Percentiles rank a stretch among this genome's conserved stretches.
These are phyloP conservation scores for Trichosanthes cucumerina DNA, from an alignment of 306 rosid species.

Conservation along the genomic window DNA sequence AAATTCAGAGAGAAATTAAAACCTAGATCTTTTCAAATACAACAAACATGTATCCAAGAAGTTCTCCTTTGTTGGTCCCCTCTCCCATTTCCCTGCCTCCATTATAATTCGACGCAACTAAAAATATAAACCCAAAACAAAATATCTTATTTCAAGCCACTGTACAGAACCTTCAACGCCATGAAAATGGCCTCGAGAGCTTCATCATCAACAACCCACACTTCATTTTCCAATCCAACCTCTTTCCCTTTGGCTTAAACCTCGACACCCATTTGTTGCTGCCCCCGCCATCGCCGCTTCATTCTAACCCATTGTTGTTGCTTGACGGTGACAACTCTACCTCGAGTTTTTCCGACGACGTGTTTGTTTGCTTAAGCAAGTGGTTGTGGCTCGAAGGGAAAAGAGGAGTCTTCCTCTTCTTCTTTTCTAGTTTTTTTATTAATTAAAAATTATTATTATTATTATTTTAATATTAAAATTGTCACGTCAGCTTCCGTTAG, in stretches of 20 bases:
- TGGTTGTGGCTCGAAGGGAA: no score
- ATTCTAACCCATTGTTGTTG: neutral
- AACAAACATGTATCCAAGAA: neutral
- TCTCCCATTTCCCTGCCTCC: neutral
- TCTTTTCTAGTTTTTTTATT: no score
- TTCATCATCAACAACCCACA: no score
- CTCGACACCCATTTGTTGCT: neutral
- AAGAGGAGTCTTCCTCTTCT: no score
- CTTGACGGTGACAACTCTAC: neutral
- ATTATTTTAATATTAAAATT: no score
- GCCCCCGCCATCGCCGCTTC: neutral
- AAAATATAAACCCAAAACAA: neutral
- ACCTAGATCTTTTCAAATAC: neutral
- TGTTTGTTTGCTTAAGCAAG: neutral
- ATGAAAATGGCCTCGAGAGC: neutral
- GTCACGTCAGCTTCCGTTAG: no score
- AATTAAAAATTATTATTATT: no score
- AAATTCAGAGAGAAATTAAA: slow-evolving; percentile 6
- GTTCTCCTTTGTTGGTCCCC: neutral
- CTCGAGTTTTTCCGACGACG: neutral
- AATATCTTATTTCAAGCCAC: neutral
- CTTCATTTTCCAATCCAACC: neutral
- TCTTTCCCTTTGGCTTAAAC: neutral
- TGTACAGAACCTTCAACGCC: neutral
- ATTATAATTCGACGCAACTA: neutral